These are phyloP conservation scores for Daldinia caldariorum DNA, from an alignment of 495 filamentous ascomycete species.

Conservation along the genomic window DNA sequence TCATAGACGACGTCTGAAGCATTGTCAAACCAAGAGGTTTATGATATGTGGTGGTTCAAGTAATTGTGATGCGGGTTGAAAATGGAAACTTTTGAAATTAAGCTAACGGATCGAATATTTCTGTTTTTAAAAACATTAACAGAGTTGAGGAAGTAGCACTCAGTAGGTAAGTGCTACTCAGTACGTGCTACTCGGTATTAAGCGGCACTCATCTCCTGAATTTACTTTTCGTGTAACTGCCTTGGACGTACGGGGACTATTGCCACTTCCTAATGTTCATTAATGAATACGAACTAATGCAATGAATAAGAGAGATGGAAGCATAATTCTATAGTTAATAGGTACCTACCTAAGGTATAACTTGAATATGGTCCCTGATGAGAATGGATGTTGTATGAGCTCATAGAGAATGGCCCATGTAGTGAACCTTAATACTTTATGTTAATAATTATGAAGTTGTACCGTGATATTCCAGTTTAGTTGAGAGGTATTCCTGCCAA, in stretches of 20 bases:
- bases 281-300: neutral
- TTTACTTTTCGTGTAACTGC: neutral
- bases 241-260: neutral
- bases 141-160: neutral
- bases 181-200: neutral
- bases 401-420: no score
- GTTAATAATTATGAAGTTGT: no score
- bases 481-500: no score
- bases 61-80: neutral
- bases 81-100: neutral
- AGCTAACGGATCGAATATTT: neutral
- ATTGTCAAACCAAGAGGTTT: neutral
- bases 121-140: neutral
- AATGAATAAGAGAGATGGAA: neutral
- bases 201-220: neutral
- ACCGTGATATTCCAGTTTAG: no score
- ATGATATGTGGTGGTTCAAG: neutral
- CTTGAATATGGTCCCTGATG: no score
- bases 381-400: no score
- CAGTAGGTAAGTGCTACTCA: neutral
- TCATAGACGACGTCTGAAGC: neutral
- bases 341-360: no score
- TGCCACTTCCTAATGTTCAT: neutral
- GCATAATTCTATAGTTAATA: neutral
- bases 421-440: no score